Conservation (phyloP, 2,329 filamentous ascomycete species). For the Xylariaceae sp. region DNA sequence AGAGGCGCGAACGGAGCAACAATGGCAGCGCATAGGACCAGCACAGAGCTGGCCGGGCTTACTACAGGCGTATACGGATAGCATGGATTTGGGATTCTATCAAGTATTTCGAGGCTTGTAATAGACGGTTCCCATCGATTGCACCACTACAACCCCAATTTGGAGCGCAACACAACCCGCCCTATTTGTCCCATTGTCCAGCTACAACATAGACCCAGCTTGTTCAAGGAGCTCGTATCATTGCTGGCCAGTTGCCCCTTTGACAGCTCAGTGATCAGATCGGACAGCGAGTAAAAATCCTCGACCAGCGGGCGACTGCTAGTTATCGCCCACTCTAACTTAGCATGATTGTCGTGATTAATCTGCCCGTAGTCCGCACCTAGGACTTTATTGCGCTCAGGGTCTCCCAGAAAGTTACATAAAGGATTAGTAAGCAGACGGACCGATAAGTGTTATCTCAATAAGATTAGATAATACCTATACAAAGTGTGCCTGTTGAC, state of each 20-base stretch:
- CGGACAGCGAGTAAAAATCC: no score
- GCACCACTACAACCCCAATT: constrained; percentile 20
- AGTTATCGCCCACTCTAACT: no score
- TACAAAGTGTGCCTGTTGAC: no score
- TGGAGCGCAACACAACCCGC: constrained; percentile 8
- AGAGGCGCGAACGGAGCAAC: constrained; percentile 17
- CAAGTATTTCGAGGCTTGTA: constrained; percentile 31
- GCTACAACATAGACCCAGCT: background rate
- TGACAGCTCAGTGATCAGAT: background rate
- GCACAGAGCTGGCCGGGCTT: constrained; percentile 31
- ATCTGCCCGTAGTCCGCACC: no score
- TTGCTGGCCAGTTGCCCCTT: background rate
- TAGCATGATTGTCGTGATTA: no score
- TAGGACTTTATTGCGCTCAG: no score
- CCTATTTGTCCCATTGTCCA: background rate
- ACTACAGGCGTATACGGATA: constrained; percentile 53
- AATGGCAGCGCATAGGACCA: constrained; percentile 27
- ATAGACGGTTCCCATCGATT: constrained; percentile 30
- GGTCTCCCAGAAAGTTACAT: no score
- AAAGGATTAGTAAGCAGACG: no score
- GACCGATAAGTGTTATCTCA: no score
- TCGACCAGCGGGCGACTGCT: no score
- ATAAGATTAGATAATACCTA: no score
- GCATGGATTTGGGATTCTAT: constrained; percentile 43
- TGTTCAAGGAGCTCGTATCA: background rate